Base-by-base conservation (phyloP, 805 yeast species). In the Wickerhamomyces alni region DNA sequence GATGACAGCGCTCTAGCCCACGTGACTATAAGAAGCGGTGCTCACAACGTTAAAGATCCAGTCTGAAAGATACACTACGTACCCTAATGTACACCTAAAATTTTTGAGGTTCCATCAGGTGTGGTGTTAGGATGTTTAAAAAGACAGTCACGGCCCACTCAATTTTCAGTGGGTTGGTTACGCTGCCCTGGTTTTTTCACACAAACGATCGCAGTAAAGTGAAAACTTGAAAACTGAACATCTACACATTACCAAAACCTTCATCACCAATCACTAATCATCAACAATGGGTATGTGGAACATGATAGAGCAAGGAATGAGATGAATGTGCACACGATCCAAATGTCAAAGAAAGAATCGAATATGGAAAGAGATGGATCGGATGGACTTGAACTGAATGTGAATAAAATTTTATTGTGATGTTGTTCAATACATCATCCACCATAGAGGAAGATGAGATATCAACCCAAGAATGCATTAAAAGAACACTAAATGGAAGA, bases 201-300 rank as follows among this genome's bases (percentile, higher is more conserved):
- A 34, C 37, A 21, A 36, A 33, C 17, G 22, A 4, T 30, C 17
- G 18, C 30, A 24, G 30, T 26, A 38, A 37, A 17, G 35, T 30
- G 35, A 50, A 50, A 50, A 32, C 44, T 48, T 48, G 49, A 48
- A 50, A 50, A 50, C 42, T 42, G 37, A 36, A 38, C 40, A 32
- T 32, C 40, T 30, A 38, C 35, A 38, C 37, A 11, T 27, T 19
- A 28, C 9, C 30, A 11, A 29, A 39, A 35, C 32, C 41, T 38
- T 31, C 26, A 36, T 28, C 46, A 51, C 52, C 53, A 52, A 50
- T 44, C 48, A 51, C 34, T 37, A 40, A 51, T 43, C 38, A 51
- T 51, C 54, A 52, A 54, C 51, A 52, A 54, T 54, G 59, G 59
- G 59, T 54, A 54, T 50, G 59, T 54, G 35, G 30, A 34, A 6